Evolutionary conservation across 495 filamentous ascomycete species (phyloP).

Genomic region (Jackrogersella minutella): DNA sequence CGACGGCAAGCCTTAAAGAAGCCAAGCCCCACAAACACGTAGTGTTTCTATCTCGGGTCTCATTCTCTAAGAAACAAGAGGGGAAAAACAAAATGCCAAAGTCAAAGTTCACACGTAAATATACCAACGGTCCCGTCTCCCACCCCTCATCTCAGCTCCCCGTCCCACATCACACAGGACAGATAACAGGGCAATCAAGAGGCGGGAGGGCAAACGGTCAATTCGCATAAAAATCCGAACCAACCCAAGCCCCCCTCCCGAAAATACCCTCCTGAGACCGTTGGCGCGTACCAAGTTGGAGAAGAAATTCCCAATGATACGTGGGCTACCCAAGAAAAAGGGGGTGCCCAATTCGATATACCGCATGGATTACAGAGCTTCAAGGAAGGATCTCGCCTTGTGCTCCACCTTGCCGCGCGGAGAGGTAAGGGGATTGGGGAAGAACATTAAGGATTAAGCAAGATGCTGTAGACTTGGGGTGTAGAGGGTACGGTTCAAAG

Average conservation of each 20-base stretch:
- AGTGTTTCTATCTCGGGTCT: no score
- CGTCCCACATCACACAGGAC: slow-evolving; percentile 25
- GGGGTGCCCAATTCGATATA: slow-evolving; percentile 52
- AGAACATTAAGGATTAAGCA: not conserved
- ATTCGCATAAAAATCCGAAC: slow-evolving; percentile 47
- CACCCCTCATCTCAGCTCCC: slow-evolving; percentile 36
- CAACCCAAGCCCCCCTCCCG: slow-evolving; percentile 44
- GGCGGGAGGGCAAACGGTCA: slow-evolving; percentile 48
- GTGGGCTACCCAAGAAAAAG: slow-evolving; percentile 28
- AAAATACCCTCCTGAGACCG: slow-evolving; percentile 38
- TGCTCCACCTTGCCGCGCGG: slow-evolving; percentile 69
- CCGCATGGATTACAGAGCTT: slow-evolving; percentile 72
- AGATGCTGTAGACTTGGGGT: not conserved
- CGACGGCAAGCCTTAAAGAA: no score
- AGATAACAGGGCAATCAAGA: slow-evolving; percentile 36
- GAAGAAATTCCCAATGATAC: slow-evolving; percentile 17
- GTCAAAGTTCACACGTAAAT: slow-evolving; percentile 12
- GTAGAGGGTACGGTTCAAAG: no score
- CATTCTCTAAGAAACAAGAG: not conserved
- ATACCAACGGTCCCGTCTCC: slow-evolving; percentile 47
- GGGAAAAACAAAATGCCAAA: no score
- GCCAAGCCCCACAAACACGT: no score
- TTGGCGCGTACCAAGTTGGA: slow-evolving; percentile 28
- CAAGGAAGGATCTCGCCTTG: slow-evolving; percentile 72
- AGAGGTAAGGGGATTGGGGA: slow-evolving; percentile 20